Percentiles rank a stretch among this genome's conserved stretches.
These are phyloP conservation scores for Neostapfia colusana DNA, from an alignment of 176 grass and related monocot species.

Conservation along the genomic window DNA sequence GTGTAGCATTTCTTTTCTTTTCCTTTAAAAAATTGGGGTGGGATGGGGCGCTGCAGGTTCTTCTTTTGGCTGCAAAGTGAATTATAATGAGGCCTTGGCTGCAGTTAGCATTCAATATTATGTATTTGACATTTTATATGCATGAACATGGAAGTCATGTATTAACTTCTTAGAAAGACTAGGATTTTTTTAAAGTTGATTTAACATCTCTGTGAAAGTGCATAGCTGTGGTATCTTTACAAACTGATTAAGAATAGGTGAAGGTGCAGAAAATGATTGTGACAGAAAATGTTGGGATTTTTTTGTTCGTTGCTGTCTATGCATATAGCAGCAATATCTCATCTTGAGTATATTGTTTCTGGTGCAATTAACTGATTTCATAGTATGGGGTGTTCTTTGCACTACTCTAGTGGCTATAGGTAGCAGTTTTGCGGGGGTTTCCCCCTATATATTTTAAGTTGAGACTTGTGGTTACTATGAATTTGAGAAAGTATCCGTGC, in stretches of 20 bases:
- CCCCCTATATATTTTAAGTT: neutral
- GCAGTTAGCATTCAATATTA: neutral
- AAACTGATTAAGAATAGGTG: neutral
- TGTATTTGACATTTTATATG: neutral
- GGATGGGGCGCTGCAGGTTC: neutral
- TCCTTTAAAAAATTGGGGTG: neutral
- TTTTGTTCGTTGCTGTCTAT: neutral
- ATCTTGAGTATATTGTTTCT: neutral
- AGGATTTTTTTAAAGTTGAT: neutral
- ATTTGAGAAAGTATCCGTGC: neutral
- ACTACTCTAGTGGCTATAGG: neutral
- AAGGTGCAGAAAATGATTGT: neutral
- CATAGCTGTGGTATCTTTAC: neutral
- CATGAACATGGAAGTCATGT: neutral
- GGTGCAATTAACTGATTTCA: neutral
- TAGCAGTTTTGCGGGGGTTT: no score
- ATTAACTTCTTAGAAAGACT: no score
- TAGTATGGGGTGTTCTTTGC: neutral
- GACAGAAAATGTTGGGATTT: neutral
- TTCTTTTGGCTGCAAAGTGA: neutral
- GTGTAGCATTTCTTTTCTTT: neutral
- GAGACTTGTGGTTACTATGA: neutral
- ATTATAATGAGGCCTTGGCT: neutral
- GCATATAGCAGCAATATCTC: neutral
- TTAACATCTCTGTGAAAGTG: neutral